Evolutionary conservation across 441 rosid genomes (phyloP).

Genomic region (Erodium texanum): DNA sequence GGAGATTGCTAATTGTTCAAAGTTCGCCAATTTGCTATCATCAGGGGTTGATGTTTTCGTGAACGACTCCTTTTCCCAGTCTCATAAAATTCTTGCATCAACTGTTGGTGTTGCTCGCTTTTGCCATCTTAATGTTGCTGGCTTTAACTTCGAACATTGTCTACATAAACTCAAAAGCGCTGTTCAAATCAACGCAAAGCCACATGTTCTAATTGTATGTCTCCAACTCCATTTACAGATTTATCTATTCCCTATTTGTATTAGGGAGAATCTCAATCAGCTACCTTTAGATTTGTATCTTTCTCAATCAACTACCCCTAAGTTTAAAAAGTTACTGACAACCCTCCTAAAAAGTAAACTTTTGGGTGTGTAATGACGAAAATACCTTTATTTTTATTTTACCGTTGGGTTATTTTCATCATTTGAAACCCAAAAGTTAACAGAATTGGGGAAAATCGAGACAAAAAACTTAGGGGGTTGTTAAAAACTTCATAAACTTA

Average conservation of each 20-base stretch:
- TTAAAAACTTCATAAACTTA: too few species aligned
- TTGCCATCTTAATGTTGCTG: conserved; percentile 48
- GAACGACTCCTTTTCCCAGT: conserved; percentile 50
- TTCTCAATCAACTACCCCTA: too few species aligned
- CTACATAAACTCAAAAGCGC: conserved; percentile 34
- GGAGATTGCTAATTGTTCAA: conserved; percentile 50
- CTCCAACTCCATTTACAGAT: conserved; percentile 10
- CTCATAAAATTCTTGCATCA: conserved; percentile 62
- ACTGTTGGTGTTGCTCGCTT: conserved; percentile 51
- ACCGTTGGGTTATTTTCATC: too few species aligned
- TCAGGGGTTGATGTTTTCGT: conserved; percentile 61
- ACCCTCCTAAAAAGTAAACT: too few species aligned
- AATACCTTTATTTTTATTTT: too few species aligned
- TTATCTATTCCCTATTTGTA: neutral
- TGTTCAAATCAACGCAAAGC: conserved; percentile 30
- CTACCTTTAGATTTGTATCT: too few species aligned
- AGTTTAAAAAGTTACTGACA: too few species aligned
- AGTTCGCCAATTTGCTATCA: conserved; percentile 41
- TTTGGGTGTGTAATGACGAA: too few species aligned
- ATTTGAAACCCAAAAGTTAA: too few species aligned
- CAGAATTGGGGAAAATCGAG: too few species aligned
- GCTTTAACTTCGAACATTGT: conserved; percentile 55
- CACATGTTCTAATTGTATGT: conserved; percentile 58
- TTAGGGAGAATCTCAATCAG: too few species aligned
- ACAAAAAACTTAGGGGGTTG: too few species aligned